Evolutionary conservation across 768 basidiomycete genomes (phyloP).

Genomic region (Podaxis mareebaensis): DNA sequence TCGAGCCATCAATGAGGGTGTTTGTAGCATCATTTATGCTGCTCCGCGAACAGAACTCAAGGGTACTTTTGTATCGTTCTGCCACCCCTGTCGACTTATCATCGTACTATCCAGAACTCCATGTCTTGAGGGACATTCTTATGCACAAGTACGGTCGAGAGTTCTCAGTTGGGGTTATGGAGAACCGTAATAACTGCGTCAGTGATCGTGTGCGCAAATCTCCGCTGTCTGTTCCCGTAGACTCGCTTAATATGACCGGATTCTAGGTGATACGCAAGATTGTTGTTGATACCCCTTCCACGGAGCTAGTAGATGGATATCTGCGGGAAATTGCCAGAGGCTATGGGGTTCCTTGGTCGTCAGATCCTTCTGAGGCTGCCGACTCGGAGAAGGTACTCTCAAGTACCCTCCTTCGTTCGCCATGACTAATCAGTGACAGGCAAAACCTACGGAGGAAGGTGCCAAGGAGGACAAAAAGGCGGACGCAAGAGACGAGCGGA

Average conservation of each 20-base stretch:
- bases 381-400: constrained; percentile 12
- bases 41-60: constrained; percentile 91
- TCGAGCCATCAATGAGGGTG: constrained; percentile 65
- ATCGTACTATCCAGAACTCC: constrained; percentile 62
- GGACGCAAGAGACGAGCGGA: constrained; percentile 8
- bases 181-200: constrained; percentile 80
- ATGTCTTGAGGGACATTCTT: constrained; percentile 87
- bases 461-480: neutral
- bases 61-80: constrained; percentile 42
- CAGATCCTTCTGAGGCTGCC: constrained; percentile 21
- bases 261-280: constrained; percentile 77
- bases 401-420: neutral
- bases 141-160: constrained; percentile 97
- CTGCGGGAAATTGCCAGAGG: constrained; percentile 87
- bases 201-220: constrained; percentile 62
- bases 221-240: neutral
- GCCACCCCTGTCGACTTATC: neutral
- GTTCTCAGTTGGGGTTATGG: constrained; percentile 82
- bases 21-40: constrained; percentile 86
- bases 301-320: constrained; percentile 83
- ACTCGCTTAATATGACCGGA: constrained; percentile 9
- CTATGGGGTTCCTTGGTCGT: constrained; percentile 73
- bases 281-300: constrained; percentile 63
- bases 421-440: neutral
- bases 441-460: neutral